These are phyloP conservation scores for Hyphopichia wangnamkhiaoensis DNA, from an alignment of 1,139 yeast species.

Conservation along the genomic window DNA sequence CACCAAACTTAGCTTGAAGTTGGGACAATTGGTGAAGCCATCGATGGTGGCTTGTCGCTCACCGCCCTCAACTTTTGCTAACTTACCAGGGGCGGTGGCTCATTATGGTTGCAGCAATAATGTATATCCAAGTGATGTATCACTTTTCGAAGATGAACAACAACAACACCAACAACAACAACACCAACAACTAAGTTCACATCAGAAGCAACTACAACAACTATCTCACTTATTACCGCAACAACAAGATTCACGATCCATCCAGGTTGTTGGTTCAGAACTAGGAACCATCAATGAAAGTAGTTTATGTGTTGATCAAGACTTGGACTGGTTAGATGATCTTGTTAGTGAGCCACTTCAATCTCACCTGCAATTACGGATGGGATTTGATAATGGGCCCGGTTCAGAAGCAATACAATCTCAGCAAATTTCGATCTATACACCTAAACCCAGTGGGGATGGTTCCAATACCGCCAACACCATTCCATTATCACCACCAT, in stretches of 20 bases:
- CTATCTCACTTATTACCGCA: neutral
- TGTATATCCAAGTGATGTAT: too few relatives aligned
- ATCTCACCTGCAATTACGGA: neutral
- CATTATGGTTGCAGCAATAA: too few relatives aligned
- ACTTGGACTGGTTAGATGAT: neutral
- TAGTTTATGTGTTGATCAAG: neutral
- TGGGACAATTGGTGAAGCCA: neutral
- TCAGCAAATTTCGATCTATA: neutral
- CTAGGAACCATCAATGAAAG: too few relatives aligned
- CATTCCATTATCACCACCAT: neutral
- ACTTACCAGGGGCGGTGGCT: too few relatives aligned
- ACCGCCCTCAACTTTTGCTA: too few relatives aligned
- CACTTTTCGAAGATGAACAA: too few relatives aligned
- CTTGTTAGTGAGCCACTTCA: neutral
- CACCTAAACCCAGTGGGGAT: neutral
- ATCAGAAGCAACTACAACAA: too few relatives aligned
- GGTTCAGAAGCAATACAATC: too few relatives aligned
- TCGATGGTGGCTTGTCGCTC: neutral
- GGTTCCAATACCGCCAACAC: neutral
- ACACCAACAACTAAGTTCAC: too few relatives aligned
- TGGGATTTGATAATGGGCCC: too few relatives aligned
- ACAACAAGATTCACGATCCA: neutral
- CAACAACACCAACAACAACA: too few relatives aligned
- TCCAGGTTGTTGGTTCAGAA: neutral
- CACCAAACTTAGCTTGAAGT: constrained; percentile 1